These are phyloP conservation scores for Pyrenophora graminea DNA, from an alignment of 2,329 filamentous ascomycete genomes.

Conservation along the genomic window DNA sequence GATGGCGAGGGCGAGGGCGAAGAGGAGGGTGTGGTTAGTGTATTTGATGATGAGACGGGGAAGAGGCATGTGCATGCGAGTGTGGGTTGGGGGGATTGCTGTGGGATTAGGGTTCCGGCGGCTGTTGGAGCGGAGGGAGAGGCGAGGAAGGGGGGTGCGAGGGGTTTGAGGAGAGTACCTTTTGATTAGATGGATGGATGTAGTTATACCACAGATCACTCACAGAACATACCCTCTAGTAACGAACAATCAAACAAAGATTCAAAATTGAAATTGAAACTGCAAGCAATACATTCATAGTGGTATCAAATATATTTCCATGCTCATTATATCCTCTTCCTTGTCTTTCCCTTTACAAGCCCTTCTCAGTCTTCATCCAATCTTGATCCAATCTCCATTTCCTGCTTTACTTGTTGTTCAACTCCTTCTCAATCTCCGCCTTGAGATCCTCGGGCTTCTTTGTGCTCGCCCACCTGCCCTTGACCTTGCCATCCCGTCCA, in stretches of 20 bases:
- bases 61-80: conserved; percentile 72
- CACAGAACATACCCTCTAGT: no score
- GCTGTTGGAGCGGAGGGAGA: conserved; percentile 89
- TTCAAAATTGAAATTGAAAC: no score
- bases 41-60: conserved; percentile 64
- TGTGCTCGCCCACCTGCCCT: conserved; percentile 82
- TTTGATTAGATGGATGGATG: conserved; percentile 64
- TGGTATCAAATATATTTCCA: conserved; percentile 1
- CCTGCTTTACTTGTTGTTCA: conserved; percentile 44
- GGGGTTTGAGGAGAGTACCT: conserved; percentile 71
- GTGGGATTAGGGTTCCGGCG: conserved; percentile 95
- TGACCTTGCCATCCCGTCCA: conserved; percentile 81
- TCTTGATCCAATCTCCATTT: no score
- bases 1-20: conserved; percentile 46
- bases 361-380: neutral
- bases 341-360: neutral
- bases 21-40: conserved; percentile 59
- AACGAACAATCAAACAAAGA: no score
- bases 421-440: conserved; percentile 73
- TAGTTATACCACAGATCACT: no score
- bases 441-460: conserved; percentile 84
- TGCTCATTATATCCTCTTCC: neutral
- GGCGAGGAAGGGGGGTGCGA: conserved; percentile 72
- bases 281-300: neutral
- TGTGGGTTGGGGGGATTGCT: conserved; percentile 87